phyloP scores from a whole-genome alignment of 1,284 basidiomycete species.

The Heterobasidion irregulare region DNA sequence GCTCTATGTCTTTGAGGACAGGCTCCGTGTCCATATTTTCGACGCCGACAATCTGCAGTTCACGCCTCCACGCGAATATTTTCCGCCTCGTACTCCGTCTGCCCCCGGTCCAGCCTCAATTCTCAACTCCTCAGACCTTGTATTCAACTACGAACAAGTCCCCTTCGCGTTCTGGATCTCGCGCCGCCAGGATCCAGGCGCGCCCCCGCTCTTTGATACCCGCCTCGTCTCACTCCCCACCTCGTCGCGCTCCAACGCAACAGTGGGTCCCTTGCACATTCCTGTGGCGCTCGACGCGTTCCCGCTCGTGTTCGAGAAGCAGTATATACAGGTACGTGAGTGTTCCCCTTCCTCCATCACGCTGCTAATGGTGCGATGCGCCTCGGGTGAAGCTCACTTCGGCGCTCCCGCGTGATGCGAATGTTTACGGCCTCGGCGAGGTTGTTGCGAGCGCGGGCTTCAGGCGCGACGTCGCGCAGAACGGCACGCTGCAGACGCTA shows the following conservation, averaged over 20 bases:
- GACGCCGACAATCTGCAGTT: constrained; percentile 63
- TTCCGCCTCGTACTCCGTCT: constrained; percentile 36
- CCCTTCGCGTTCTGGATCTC: constrained; percentile 80
- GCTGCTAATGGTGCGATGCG: background rate
- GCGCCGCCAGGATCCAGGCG: constrained; percentile 48
- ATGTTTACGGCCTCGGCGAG: constrained; percentile 77
- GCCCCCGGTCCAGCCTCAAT: constrained; percentile 16
- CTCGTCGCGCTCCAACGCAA: constrained; percentile 34
- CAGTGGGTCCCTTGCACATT: constrained; percentile 32
- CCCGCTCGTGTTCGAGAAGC: constrained; percentile 71
- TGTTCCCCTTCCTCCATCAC: background rate
- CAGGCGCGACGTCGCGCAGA: constrained; percentile 46
- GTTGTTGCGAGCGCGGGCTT: constrained; percentile 61
- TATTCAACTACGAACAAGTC: constrained; percentile 58
- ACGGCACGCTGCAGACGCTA: constrained; percentile 60
- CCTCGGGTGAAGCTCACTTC: constrained; percentile 45
- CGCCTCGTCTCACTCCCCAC: too few species aligned
- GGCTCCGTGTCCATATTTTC: constrained; percentile 71
- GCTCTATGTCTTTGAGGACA: constrained; percentile 19
- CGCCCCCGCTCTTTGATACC: constrained; percentile 65
- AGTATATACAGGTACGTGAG: constrained; percentile 43
- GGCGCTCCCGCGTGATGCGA: constrained; percentile 52
- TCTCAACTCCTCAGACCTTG: constrained; percentile 39
- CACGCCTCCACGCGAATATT: constrained; percentile 53
- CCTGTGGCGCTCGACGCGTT: constrained; percentile 46